Evolutionary conservation across 768 basidiomycete species (phyloP).

Genomic region (Nidula microcarpa): DNA sequence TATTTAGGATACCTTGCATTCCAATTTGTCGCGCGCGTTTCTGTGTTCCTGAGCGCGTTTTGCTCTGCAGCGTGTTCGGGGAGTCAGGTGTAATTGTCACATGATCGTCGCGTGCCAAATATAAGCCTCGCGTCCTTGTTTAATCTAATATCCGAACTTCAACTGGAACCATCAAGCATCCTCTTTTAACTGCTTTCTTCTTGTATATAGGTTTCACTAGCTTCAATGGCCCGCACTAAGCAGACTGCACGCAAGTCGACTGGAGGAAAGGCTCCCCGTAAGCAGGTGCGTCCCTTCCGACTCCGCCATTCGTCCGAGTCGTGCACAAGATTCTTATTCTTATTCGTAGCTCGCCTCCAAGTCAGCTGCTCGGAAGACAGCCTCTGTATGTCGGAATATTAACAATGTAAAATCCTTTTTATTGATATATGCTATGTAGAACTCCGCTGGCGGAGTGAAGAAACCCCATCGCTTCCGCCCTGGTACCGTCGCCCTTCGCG

Average conservation of each 20-base stretch:
- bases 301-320: background rate
- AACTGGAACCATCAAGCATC: background rate
- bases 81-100: background rate
- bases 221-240: conserved; percentile 57
- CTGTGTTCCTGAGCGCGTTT: background rate
- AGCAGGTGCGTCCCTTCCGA: conserved; percentile 16
- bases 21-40: background rate
- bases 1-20: no score
- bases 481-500: conserved; percentile 83
- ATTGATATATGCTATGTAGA: conserved; percentile 9
- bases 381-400: conserved; percentile 9
- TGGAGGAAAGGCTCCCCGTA: conserved; percentile 53
- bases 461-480: conserved; percentile 62
- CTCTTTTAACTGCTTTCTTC: background rate
- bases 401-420: background rate
- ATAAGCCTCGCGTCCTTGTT: background rate
- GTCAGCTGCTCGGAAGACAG: conserved; percentile 45
- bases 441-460: conserved; percentile 56
- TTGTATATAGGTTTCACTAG: background rate
- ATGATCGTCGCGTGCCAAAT: background rate
- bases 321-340: background rate
- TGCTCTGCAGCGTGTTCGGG: background rate
- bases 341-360: conserved; percentile 37
- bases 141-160: background rate
- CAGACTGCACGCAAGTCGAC: conserved; percentile 67